These are phyloP conservation scores for Oryza coarctata DNA, from an alignment of 176 grass and related monocot species.

Conservation along the genomic window DNA sequence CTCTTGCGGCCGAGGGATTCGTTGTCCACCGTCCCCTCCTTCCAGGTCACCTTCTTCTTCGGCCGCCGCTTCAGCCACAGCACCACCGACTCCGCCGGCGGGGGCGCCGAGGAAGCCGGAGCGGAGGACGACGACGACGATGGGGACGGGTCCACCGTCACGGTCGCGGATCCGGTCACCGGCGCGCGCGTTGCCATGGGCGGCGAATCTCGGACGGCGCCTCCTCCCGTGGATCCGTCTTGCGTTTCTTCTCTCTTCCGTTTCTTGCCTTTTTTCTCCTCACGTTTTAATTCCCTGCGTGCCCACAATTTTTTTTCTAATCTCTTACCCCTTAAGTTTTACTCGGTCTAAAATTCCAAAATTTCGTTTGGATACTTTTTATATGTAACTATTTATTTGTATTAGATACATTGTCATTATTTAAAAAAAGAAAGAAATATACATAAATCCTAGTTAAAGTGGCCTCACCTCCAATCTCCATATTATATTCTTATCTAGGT, in stretches of 20 bases:
- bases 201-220: not conserved
- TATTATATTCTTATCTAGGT: too few relatives aligned
- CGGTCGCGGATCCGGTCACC: constrained; percentile 53
- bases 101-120: not conserved
- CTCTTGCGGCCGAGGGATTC: constrained; percentile 90
- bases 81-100: constrained; percentile 49
- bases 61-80: constrained; percentile 66
- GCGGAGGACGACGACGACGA: constrained; percentile 27
- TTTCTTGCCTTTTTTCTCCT: too few relatives aligned
- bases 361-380: too few relatives aligned
- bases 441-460: too few relatives aligned
- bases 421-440: too few relatives aligned
- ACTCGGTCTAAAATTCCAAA: too few relatives aligned
- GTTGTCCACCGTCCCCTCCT: constrained; percentile 96
- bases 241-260: too few relatives aligned
- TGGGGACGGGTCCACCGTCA: constrained; percentile 45
- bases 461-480: too few relatives aligned
- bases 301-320: too few relatives aligned
- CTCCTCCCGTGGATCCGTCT: not conserved
- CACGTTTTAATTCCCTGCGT: not conserved
- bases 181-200: constrained; percentile 39
- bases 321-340: too few relatives aligned
- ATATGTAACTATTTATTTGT: too few relatives aligned
- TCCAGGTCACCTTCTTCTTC: constrained; percentile 97
- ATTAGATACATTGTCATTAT: too few relatives aligned